Conservation (phyloP, 179 eudicot genomes). For the Drosera spatulata region DNA sequence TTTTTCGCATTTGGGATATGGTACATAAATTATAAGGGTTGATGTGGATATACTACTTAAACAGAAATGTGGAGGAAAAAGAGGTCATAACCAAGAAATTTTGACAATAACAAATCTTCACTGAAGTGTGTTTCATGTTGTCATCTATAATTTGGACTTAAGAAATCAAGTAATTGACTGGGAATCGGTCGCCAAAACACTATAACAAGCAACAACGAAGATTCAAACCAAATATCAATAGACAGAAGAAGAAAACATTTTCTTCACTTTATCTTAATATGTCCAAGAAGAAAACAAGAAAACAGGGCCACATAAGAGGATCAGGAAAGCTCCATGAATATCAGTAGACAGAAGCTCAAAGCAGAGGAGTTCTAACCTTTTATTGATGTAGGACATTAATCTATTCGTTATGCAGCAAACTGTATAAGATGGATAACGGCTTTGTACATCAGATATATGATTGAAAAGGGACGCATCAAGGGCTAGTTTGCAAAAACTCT, state of each 20-base stretch:
- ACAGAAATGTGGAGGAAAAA: no score
- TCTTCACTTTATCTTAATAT: background rate
- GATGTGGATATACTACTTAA: no score
- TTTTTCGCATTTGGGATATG: no score
- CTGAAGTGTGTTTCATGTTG: no score
- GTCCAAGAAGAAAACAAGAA: background rate
- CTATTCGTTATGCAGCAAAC: slow-evolving; percentile 68
- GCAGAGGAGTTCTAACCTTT: slow-evolving; percentile 33
- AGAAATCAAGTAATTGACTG: no score
- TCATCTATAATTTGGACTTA: no score
- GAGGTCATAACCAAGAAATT: no score
- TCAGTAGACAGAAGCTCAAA: background rate
- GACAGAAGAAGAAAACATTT: background rate
- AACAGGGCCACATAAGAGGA: background rate
- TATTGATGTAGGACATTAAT: slow-evolving; percentile 73
- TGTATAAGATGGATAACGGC: slow-evolving; percentile 63
- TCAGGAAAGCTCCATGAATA: background rate
- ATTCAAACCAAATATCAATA: background rate
- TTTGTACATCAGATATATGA: slow-evolving; percentile 49
- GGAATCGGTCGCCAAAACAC: no score
- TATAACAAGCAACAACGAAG: no score
- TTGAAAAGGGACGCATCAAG: slow-evolving; percentile 40
- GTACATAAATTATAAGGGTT: no score
- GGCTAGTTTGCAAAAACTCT: slow-evolving; percentile 67
- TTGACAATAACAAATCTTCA: no score